phyloP scores from a whole-genome alignment of 2,329 filamentous ascomycete genomes.

The Hansfordia pulvinata region DNA sequence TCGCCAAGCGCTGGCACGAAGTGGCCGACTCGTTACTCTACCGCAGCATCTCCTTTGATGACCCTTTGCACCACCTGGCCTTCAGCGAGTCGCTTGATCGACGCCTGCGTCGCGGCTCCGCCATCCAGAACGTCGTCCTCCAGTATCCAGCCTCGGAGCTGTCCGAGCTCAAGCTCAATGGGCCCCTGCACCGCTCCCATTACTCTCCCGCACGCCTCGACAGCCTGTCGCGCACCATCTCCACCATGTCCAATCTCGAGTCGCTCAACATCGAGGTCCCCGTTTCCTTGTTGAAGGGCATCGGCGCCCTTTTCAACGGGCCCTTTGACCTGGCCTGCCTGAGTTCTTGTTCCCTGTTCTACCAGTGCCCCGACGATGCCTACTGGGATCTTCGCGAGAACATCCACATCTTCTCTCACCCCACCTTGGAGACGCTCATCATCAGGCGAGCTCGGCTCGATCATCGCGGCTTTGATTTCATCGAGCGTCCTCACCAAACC shows the following conservation, averaged over 20 bases:
- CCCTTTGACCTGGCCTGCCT: conserved; percentile 35
- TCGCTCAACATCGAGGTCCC: conserved; percentile 31
- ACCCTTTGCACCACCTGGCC: conserved; percentile 30
- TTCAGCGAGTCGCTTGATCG: conserved; percentile 32
- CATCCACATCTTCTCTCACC: conserved; percentile 36
- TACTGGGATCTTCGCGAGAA: conserved; percentile 38
- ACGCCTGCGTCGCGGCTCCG: conserved; percentile 30
- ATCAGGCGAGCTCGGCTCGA: conserved; percentile 30
- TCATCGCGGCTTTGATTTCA: conserved; percentile 30
- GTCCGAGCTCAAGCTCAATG: conserved; percentile 24
- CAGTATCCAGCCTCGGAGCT: conserved; percentile 29
- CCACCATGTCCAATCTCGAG: conserved; percentile 34
- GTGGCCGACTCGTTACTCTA: conserved; percentile 33
- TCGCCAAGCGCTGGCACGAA: conserved; percentile 26
- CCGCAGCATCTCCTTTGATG: conserved; percentile 29
- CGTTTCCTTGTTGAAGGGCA: conserved; percentile 26
- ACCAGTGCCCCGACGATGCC: conserved; percentile 25
- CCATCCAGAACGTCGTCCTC: conserved; percentile 29
- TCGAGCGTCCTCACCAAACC: conserved; percentile 32
- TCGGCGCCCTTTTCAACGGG: conserved; percentile 33
- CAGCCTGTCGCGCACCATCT: conserved; percentile 29
- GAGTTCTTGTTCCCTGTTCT: conserved; percentile 30
- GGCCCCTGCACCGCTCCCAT: conserved; percentile 18
- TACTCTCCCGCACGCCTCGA: conserved; percentile 22
- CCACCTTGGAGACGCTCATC: conserved; percentile 29